Evolutionary conservation across 148 eudicot species (phyloP), one percentile per base, ranked within the genome.

Genomic region (Limonium bicolor): DNA sequence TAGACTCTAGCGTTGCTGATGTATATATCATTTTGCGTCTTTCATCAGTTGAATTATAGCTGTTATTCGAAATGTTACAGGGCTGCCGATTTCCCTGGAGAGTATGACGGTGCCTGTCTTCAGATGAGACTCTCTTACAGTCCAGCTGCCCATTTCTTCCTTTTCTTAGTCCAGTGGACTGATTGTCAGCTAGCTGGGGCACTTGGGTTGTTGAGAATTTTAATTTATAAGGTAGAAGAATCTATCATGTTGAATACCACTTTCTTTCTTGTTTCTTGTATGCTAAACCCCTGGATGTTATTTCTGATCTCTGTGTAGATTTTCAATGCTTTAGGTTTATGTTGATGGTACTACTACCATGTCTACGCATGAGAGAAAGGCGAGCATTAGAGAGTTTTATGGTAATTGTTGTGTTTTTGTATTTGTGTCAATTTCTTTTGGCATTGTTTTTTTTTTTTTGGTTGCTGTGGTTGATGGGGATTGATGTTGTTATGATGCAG

Each of bases 51-150:
- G n/a, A n/a, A n/a, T n/a, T n/a, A n/a, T n/a, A n/a, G n/a, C n/a
- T n/a, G n/a, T n/a, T n/a, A n/a, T n/a, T n/a, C n/a, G n/a, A n/a
- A n/a, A n/a, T n/a, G n/a, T n/a, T n/a, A n/a, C 65, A 90, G 97
- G 62, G 97, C 97, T 22, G 72, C 97, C 27, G 97, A 90, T 48
- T 66, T 84, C 46, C 73, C 92, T 16, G 56, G 83, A 53, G 95
- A 90, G 55, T 90, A 80, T 64, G 97, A 85, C 27, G 97, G 97
- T 5, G 93, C 95, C 5, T 90, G 84, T 42, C 64, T 90, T 42
- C 97, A 90, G 54, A 80, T 90, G 97, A 77, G 97, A 71, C 77
- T 90, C 77, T 84, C 97, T 1, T 90, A 90, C 50, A 86, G 94
- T 49, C 97, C 97, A 21, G 97, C 85, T 24, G 97, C 97, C n/a